Base-by-base conservation (phyloP, 2,329 filamentous ascomycete species). In the Hymenotorrendiella dingleyae region DNA sequence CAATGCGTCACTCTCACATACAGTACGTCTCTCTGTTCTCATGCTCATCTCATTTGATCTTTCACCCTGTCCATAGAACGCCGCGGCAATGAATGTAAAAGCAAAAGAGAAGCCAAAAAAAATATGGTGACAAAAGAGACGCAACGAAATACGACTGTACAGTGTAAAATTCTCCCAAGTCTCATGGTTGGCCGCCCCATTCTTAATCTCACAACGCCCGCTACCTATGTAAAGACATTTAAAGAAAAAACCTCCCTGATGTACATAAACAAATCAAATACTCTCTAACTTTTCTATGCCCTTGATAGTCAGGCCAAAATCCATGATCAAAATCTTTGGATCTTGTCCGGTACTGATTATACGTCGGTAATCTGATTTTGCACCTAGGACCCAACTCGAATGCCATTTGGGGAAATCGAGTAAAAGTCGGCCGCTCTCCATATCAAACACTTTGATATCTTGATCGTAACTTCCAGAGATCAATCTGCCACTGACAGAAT, bases 281-380 rank as follows among this genome's bases (percentile, higher is more conserved):
- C 72, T 77, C 62, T 81, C 75, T 29, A 84, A 65, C 59, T 70
- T 68, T 47, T 77, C 72, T 30, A 84, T 74, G 21, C 78, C 73
- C 21, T 70, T 61, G 4, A 84, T 68, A 32, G 70, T 72, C 14
- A 72, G 71, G 22, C 80, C 93, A 68, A 97, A 98, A 67, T 98
- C 93, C 73, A 97, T 83, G 47, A 98, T 84, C 45, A 97, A 68
- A 39, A 94, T 89, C 61, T 94, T 84, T 24, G 90, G 86, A 58
- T 96, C 90, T 65, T 98, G 93, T 37, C 90, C 93, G 1, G 91
- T 94, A 56, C 88, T 93, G 49, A 98, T 86, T 50, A 98, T 93
- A 48, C 93, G 80, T 46, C 91, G 76, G 64, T 97, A 97, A 62
- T 98, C 91, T 50, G 86, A 90, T 73, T 96, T 96, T 39, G 93